Base-by-base conservation (phyloP, 768 basidiomycete genomes). In the Harrya chromipes region DNA sequence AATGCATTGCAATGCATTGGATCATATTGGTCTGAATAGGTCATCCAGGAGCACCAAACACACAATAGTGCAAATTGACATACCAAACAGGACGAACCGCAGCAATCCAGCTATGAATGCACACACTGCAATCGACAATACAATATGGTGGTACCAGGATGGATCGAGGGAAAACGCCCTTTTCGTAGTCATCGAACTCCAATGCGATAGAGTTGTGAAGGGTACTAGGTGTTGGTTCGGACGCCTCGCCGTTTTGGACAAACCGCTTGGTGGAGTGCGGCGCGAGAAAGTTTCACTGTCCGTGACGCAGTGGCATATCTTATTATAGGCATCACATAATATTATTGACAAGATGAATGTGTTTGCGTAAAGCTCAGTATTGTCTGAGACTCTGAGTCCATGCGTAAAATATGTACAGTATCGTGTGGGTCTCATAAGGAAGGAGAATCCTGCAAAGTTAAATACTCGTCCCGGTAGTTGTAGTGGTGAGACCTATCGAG, bases 1-100 rank as follows among this genome's bases (percentile, higher is more conserved):
- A 94, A 67, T 5, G 88, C 77, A 50, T 78, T 71, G 63, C 93
- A 94, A 61, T 82, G 86, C 46, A 79, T 73, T 13, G 85, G 82
- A 66, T 94, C 92, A 7, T 75, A 68, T 65, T 76, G 78, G 66
- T 90, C 93, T 93, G 35, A 26, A 39, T 16, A 16, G 29, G 35
- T 34, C 17, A 13, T 38, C 27, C 17, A 19, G 52, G 47, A 61
- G 40, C 23, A 23, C n/a, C 34, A 40, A 35, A 43, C 34, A 26
- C 50, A 46, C 16, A 4, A 53, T 35, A 44, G 23, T 41, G 40
- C 20, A 17, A 41, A 42, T 41, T 17, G 42, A 44, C 76, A 41
- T 45, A 82, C 81, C 81, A 39, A 72, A 59, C 21, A 83, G 51
- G 23, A 72, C 49, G 54, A 70, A 68, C 40, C 76, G 72, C 36